These are phyloP conservation scores for Stemphylium lycopersici DNA, from an alignment of 2,329 filamentous ascomycete species.

Conservation along the genomic window DNA sequence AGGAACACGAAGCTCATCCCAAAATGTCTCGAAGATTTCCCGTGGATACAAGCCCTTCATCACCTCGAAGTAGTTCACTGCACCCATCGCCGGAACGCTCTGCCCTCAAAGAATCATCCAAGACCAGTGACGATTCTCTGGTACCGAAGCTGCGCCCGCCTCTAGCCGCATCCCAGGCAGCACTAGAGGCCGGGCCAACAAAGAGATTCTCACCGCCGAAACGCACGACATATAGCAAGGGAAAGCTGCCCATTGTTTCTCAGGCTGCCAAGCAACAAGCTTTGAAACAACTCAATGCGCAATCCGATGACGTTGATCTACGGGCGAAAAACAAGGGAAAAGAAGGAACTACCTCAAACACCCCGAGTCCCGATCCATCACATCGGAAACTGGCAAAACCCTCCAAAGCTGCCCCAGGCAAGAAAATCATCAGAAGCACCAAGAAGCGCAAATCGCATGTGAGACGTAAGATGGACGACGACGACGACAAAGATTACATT, in stretches of 20 bases:
- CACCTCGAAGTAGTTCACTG: background rate
- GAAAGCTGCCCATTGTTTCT: conserved; percentile 26
- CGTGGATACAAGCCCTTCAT: conserved; percentile 1
- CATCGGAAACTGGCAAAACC: conserved; percentile 3
- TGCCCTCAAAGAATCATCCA: background rate
- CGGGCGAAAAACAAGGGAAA: background rate
- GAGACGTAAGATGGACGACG: conserved; percentile 15
- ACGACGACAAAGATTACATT: conserved; percentile 17
- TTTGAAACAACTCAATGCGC: conserved; percentile 8
- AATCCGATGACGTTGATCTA: conserved; percentile 9
- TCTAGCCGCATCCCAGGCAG: background rate
- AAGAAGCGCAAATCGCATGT: conserved; percentile 2
- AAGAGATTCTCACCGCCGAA: background rate
- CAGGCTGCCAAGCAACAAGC: conserved; percentile 18
- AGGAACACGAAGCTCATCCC: background rate
- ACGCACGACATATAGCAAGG: conserved; percentile 8
- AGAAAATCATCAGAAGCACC: background rate
- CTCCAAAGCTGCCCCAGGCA: background rate
- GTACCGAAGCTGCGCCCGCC: background rate
- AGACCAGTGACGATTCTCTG: background rate
- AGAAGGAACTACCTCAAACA: background rate
- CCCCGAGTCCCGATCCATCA: background rate
- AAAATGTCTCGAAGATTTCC: conserved; percentile 2
- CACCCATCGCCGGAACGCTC: background rate
- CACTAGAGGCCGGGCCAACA: background rate